Evolutionary conservation across 2,329 filamentous ascomycete species (phyloP), one percentile per base, ranked within the genome.

Genomic region (Sporothrix variecibatus): DNA sequence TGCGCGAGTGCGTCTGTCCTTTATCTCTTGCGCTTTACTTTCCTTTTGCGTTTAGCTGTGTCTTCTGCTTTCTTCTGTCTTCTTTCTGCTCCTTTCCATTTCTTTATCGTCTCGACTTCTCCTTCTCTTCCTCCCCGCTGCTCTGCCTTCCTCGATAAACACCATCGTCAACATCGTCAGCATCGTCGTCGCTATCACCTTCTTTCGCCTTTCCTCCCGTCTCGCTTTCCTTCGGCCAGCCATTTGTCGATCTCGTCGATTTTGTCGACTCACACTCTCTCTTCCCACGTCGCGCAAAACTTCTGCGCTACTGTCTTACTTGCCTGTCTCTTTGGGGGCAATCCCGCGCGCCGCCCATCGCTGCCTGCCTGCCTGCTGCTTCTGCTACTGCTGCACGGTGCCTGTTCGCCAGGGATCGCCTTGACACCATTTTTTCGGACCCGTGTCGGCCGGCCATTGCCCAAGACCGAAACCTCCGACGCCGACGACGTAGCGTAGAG

Each of bases 401-500:
- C 23, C 69, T 60, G 53, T 46, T 23, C 51, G 23, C 69, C n/a
- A n/a, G n/a, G n/a, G n/a, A n/a, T n/a, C n/a, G n/a, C n/a, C 53
- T 60, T 71, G n/a, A 34, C 51, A 34, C 49, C 53, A 15, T 20
- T 51, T 28, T 23, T 12, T 72, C 70, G 70, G 70, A 28, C 70
- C 70, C 53, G 70, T 72, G 43, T 64, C 70, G 70, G 70, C 70
- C 56, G 70, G 51, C 53, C 58, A 64, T 51, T 51, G 31, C 43
- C 20, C 40, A 64, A 38, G 58, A 51, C 58, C 56, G 56, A 65
- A 49, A 51, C 38, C 58, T 64, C 70, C 70, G 70, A 64, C 17
- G 31, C 70, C 70, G 70, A 72, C 70, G n/a, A 72, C 56, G 51
- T 64, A 72, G 70, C 70, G 34, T 60, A 64, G 17, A 46, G 38